phyloP scores from a whole-genome alignment of 768 basidiomycete species.

The Lactifluus pinguis region DNA sequence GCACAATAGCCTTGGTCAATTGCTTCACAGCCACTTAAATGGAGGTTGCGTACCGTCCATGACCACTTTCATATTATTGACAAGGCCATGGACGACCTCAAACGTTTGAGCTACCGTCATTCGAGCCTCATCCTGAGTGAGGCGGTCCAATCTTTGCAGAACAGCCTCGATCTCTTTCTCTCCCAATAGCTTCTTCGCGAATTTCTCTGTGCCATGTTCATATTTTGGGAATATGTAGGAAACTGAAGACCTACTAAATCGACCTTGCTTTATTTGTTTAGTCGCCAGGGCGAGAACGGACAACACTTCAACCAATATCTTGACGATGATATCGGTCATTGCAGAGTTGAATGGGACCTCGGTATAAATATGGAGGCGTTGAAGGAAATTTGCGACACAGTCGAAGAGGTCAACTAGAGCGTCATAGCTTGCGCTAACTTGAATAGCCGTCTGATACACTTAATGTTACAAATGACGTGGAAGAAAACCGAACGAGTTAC shows the following conservation, averaged over 20 bases:
- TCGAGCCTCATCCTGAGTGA: too few species aligned
- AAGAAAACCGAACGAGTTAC: neutral
- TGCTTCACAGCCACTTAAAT: neutral
- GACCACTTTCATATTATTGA: neutral
- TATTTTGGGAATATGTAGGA: too few species aligned
- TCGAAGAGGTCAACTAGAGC: neutral
- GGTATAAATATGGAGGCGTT: neutral
- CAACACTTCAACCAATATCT: neutral
- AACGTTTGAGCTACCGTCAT: too few species aligned
- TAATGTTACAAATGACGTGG: neutral
- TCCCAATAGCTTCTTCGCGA: too few species aligned
- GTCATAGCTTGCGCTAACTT: neutral
- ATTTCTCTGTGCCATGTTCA: too few species aligned
- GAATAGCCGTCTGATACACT: neutral
- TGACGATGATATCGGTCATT: neutral
- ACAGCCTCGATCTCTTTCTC: too few species aligned
- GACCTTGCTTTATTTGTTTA: neutral
- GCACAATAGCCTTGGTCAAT: neutral
- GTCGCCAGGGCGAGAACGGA: neutral
- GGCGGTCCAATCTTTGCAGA: too few species aligned
- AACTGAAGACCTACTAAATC: neutral
- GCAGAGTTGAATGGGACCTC: neutral
- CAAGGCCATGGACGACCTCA: neutral
- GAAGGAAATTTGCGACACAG: neutral
- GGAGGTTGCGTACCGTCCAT: neutral